Evolutionary conservation across 441 rosid genomes (phyloP), one percentile per base, ranked within the genome.

Genomic region (Breynia disticha): DNA sequence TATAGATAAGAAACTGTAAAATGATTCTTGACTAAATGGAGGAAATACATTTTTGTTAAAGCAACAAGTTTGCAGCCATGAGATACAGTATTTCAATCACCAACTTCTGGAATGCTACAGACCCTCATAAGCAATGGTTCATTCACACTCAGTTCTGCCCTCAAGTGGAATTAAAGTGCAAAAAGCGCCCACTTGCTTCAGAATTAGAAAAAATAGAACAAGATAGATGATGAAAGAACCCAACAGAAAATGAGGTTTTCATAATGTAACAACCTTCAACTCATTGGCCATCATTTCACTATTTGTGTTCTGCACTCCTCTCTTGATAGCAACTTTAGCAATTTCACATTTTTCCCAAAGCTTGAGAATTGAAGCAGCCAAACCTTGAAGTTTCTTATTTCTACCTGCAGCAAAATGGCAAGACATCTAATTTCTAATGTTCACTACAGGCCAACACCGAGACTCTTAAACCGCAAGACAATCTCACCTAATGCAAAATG

Each of bases 311-410:
- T 84, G 88, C 20, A 67, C 80, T 52, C 95, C 96, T 78, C 95
- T 93, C 85, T 89, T 93, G 54, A 89, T 84, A 19, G 96, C 90
- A 79, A 93, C 74, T 78, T 93, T 93, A 52, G 76, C 96, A 72
- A 89, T 73, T 80, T 93, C 99, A 71, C 93, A 89, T 83, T 83
- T 89, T 69, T 80, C 99, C 99, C 99, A 93, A 20, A 93, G 84
- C 82, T 89, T 89, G 67, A 86, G 62, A 55, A 89, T 73, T 14
- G 95, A 68, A 71, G 80, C 82, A 59, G 95, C 99, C 72, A 93
- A 59, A 46, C 99, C 99, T 64, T 89, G 90, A 73, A 75, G 90
- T 60, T 76, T 93, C 70, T 82, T 81, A 67, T 86, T 89, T 72
- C 96, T 80, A 67, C 99, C 97, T 93, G 80, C 43, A 64, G 64